Base-by-base conservation (phyloP, 2,329 filamentous ascomycete species). In the Rutstroemia sydowiana region DNA sequence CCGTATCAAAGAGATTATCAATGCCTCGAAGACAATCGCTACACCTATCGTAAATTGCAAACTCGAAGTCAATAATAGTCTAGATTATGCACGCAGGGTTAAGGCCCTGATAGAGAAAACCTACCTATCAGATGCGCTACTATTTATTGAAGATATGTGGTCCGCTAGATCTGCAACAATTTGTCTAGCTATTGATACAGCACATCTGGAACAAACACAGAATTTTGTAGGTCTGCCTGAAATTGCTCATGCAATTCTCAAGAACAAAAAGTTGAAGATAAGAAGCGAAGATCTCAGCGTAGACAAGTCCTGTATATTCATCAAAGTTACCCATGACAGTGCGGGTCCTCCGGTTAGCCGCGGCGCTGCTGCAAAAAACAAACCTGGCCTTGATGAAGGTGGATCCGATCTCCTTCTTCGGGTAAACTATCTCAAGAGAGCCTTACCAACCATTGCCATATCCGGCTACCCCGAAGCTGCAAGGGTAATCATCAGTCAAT, bases 1-100 rank as follows among this genome's bases (percentile, higher is more conserved):
- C 40, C 92, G 93, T 83, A 81, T 98, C 45, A 98, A 98, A 79
- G 93, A 98, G 74, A 98, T 98, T 61, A 98, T 98, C 82, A 98
- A 98, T 71, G 93, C 93, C 5, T 95, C 90, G 8, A 95, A 90
- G 68, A 75, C 76, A 45, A 98, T 98, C 70, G 95, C 87, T 68
- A 98, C 93, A 0, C 93, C 93, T 0, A 86, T 98, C 65, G 95
- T 98, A 60, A 83, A 81, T 5, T 97, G 93, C 64, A 85, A 88
- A 4, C 75, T 97, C 5, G 78, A 88, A 57, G 93, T 90, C 65
- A 81, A 84, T 55, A 73, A 78, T 51, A 80, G 85, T 58, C 82
- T 93, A 50, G 79, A 84, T 58, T 88, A 87, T 2, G 93, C 92
- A n/a, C 83, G 85, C 30, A 83, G 95, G 37, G 92, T 95, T 60